Evolutionary conservation across 2,329 filamentous ascomycete genomes (phyloP), one percentile per base, ranked within the genome.

Genomic region (Thelonectria olida): DNA sequence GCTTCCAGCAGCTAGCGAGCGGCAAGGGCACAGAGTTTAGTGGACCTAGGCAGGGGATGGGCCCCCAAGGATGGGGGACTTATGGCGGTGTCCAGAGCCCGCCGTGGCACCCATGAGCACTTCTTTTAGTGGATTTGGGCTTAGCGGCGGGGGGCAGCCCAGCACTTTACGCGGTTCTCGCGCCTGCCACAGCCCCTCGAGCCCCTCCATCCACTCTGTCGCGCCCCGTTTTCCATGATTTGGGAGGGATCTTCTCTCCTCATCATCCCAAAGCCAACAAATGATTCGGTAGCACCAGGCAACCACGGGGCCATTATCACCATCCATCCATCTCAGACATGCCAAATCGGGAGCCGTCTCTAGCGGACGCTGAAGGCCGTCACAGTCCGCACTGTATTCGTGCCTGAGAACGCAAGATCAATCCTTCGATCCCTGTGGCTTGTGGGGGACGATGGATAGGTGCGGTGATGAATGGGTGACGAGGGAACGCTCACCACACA

Each of bases 91-190:
- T 53, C 34, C 48, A 34, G 52, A 31, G 51, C 54, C 22, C 44
- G 42, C n/a, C n/a, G n/a, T n/a, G n/a, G n/a, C n/a, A n/a, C n/a
- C n/a, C n/a, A n/a, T n/a, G n/a, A n/a, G n/a, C n/a, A n/a, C n/a
- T 41, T 58, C 44, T 61, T 66, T 67, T 68, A 71, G 69, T 58
- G 67, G 66, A 8, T 58, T 64, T 48, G 17, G 45, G 54, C 28
- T 42, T 72, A 70, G 69, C 63, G 64, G 64, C 60, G 68, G 62
- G 64, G 58, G 56, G 12, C 20, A 22, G 27, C 20, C 61, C 51
- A 65, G 67, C 70, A 72, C 70, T 72, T 72, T 72, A 72, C 70
- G 70, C 70, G 70, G 67, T 72, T 50, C 51, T 67, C 69, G 63
- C 60, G 63, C 65, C 47, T 63, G 61, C 62, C 31, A 48, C 20